A percentile compares a stretch with the other conserved stretches of the same genome.
These are phyloP conservation scores for Podaxis sp. DNA, from an alignment of 768 basidiomycete species.

Conservation along the genomic window DNA sequence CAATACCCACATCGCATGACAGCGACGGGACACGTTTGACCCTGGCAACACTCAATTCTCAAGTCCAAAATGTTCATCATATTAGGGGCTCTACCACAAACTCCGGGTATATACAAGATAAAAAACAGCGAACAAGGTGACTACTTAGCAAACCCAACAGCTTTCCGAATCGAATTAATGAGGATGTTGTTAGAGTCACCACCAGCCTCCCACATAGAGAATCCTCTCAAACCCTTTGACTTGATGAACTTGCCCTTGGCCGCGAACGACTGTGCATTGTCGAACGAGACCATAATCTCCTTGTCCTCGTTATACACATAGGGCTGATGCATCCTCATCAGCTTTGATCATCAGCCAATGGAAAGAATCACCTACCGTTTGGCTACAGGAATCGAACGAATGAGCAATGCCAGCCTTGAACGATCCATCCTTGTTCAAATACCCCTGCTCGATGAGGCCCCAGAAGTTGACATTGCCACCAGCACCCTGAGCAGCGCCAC, in stretches of 20 bases:
- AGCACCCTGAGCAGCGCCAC: conserved; percentile 50
- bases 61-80: too few relatives aligned
- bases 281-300: conserved; percentile 50
- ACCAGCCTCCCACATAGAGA: conserved; percentile 72
- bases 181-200: conserved; percentile 57
- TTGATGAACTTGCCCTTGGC: conserved; percentile 63
- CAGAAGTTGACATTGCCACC: conserved; percentile 65
- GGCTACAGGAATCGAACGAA: conserved; percentile 63
- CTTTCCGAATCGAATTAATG: conserved; percentile 40
- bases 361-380: conserved; percentile 53
- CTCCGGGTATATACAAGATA: background rate
- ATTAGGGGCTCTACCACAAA: background rate
- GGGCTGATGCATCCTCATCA: conserved; percentile 28
- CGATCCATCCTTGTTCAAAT: conserved; percentile 48
- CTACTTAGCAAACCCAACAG: conserved; percentile 22
- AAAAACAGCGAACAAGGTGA: background rate
- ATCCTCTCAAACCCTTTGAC: conserved; percentile 52
- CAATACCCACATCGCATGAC: background rate
- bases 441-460: conserved; percentile 59
- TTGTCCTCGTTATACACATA: conserved; percentile 43
- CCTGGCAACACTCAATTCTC: too few relatives aligned
- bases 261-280: conserved; percentile 44
- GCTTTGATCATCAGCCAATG: background rate
- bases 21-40: background rate
- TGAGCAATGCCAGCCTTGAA: conserved; percentile 51